Base-by-base conservation (phyloP, 169 alveolate species). In the Theileria annulata region DNA sequence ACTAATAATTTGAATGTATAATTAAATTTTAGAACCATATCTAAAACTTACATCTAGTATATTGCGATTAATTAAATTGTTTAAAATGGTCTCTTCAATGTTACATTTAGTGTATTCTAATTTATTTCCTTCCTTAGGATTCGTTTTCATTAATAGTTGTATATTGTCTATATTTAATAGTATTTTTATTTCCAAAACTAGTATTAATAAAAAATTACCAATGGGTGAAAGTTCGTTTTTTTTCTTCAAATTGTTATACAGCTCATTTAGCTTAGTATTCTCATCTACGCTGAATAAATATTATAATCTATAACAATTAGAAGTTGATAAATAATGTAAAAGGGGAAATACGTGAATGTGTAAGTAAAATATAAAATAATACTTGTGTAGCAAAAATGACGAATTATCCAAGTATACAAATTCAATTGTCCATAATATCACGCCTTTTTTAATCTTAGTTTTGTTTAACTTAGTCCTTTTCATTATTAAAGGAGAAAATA, bases 361-460 rank as follows among this genome's bases (percentile, higher is more conserved):
- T 56, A 25, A n/a, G 33, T 56, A n/a, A 0, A 13, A 56, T 0
- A 12, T 56, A 27, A 56, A 2, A 4, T 19, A 56, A 19, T 56
- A 21, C 28, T 56, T 19, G 66, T 56, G 35, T 4, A 56, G 27
- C 8, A 56, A 56, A 56, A 21, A 21, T 19, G 33, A 0, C n/a
- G 27, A 25, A 19, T 56, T 19, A 21, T 56, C 17, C 31, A 56
- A 56, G 13, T 21, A 56, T 59, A 33, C 30, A 85, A 85, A 83
- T 56, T 76, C 85, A 13, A 77, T 56, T 15, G 85, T 83, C 90
- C 90, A 83, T 27, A 25, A 75, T 21, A 83, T 37, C 62, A 12
- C 72, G 10, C 21, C 21, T 13, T 83, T 83, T 35, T 78, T 63
- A 21, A 68, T 33, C 21, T 27, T 68, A 10, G 90, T 83, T 27